Evolutionary conservation across 169 alveolate species (phyloP).

Genomic region (Plasmodium ovale): DNA sequence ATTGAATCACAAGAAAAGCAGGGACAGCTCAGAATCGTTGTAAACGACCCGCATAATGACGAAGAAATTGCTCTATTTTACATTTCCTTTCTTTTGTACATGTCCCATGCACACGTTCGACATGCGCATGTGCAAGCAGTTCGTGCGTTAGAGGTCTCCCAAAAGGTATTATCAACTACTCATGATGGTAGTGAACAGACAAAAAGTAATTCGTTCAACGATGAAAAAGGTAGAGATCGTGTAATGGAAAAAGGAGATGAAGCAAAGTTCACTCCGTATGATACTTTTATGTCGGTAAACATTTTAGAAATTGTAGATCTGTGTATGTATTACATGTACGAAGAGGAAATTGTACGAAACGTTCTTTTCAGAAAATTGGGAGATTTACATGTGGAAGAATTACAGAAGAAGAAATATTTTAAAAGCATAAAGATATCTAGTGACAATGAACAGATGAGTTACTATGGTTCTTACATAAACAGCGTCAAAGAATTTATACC

Average conservation of each 20-base stretch:
- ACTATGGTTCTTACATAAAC: conserved; percentile 20
- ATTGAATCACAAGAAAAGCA: neutral
- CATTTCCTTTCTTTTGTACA: neutral
- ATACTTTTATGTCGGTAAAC: conserved; percentile 10
- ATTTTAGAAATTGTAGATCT: conserved; percentile 49
- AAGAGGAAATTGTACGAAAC: conserved; percentile 7
- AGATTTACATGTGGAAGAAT: neutral
- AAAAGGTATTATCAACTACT: no score
- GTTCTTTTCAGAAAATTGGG: neutral
- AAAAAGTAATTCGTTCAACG: no score
- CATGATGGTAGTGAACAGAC: no score
- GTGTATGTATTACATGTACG: conserved; percentile 43
- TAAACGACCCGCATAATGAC: neutral
- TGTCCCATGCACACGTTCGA: neutral
- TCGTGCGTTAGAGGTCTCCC: no score
- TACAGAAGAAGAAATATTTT: neutral
- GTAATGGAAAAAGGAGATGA: neutral
- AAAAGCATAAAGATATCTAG: conserved; percentile 9
- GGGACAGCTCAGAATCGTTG: neutral
- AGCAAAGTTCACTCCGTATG: neutral
- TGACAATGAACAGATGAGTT: conserved; percentile 4
- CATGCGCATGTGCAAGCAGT: neutral
- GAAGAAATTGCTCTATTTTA: conserved; percentile 1
- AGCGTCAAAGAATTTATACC: neutral
- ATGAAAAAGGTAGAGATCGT: neutral